These are phyloP conservation scores for Catenaria anguillulae DNA, from an alignment of 371 early-diverging fungal species.

Conservation along the genomic window DNA sequence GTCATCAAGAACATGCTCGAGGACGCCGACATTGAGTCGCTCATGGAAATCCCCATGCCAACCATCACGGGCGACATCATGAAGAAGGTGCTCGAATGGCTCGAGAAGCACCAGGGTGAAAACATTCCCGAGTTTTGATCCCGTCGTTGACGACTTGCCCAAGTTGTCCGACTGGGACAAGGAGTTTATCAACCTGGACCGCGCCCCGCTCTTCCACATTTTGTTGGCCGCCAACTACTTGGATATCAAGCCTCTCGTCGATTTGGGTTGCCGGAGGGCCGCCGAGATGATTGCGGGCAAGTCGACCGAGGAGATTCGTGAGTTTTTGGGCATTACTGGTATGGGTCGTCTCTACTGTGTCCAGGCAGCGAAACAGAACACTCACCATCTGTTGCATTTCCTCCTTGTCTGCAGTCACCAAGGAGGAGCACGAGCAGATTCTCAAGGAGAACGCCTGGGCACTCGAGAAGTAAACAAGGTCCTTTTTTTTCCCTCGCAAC, in stretches of 20 bases:
- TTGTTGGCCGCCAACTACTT: slow-evolving; percentile 86
- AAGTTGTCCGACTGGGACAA: slow-evolving; percentile 70
- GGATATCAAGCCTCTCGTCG: slow-evolving; percentile 84
- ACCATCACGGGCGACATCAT: slow-evolving; percentile 54
- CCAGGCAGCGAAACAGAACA: too few relatives aligned
- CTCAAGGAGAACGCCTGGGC: slow-evolving; percentile 79
- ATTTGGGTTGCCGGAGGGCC: slow-evolving; percentile 90
- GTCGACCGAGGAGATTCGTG: slow-evolving; percentile 82
- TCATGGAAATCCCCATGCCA: slow-evolving; percentile 51
- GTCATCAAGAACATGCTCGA: slow-evolving; percentile 90
- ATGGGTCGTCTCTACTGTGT: too few relatives aligned
- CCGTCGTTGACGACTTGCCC: slow-evolving; percentile 19
- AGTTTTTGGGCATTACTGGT: too few relatives aligned
- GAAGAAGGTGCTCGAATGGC: slow-evolving; percentile 60
- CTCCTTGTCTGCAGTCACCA: too few relatives aligned
- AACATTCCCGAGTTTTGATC: slow-evolving; percentile 18
- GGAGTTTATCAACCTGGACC: slow-evolving; percentile 59
- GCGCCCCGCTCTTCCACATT: slow-evolving; percentile 58
- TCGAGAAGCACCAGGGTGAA: slow-evolving; percentile 57
- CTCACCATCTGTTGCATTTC: too few relatives aligned
- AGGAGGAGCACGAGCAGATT: slow-evolving; percentile 84
- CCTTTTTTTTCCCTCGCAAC: too few relatives aligned
- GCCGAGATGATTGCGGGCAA: slow-evolving; percentile 95
- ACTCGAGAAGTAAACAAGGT: too few relatives aligned
- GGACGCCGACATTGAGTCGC: slow-evolving; percentile 57